Conservation (phyloP, 805 yeast species). For the Saccharomycopsis babjevae region DNA sequence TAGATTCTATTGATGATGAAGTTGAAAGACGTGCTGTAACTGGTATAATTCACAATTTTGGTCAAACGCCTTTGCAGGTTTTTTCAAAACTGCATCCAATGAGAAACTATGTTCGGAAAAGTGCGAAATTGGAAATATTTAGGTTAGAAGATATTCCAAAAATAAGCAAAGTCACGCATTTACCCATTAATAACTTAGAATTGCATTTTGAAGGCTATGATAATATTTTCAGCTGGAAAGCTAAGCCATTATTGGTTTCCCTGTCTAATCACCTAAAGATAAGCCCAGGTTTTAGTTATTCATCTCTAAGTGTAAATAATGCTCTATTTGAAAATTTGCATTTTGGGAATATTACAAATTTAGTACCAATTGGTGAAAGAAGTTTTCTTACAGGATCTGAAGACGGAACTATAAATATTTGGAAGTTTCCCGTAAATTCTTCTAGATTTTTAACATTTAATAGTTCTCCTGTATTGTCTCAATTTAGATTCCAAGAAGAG, state of each 20-base stretch:
- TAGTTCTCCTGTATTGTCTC: conserved; percentile 17
- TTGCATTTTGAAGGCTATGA: conserved; percentile 31
- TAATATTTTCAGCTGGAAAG: conserved; percentile 37
- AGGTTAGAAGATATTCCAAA: conserved; percentile 29
- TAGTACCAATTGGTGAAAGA: conserved; percentile 33
- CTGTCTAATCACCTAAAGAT: conserved; percentile 19
- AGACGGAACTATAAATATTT: conserved; percentile 52
- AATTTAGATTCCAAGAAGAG: conserved; percentile 20
- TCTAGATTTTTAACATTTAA: conserved; percentile 18
- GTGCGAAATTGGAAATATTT: conserved; percentile 28
- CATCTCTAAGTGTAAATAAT: conserved; percentile 29
- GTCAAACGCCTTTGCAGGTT: conserved; percentile 76
- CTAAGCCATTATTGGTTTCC: conserved; percentile 30
- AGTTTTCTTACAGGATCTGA: conserved; percentile 39
- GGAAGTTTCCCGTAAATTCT: conserved; percentile 35
- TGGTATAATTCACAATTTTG: conserved; percentile 84
- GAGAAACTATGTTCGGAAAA: conserved; percentile 29
- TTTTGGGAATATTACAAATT: conserved; percentile 28
- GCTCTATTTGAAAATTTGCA: conserved; percentile 35
- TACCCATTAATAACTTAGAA: conserved; percentile 37
- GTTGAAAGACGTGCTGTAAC: conserved; percentile 66
- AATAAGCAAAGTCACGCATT: conserved; percentile 33
- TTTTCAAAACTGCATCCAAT: conserved; percentile 59
- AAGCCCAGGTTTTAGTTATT: conserved; percentile 6
- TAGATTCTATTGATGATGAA: conserved; percentile 65